A percentile compares a stretch with the other conserved stretches of the same genome.
Conservation (phyloP, 192 early-diverging fungal genomes). For the Paraglomus occultum region DNA sequence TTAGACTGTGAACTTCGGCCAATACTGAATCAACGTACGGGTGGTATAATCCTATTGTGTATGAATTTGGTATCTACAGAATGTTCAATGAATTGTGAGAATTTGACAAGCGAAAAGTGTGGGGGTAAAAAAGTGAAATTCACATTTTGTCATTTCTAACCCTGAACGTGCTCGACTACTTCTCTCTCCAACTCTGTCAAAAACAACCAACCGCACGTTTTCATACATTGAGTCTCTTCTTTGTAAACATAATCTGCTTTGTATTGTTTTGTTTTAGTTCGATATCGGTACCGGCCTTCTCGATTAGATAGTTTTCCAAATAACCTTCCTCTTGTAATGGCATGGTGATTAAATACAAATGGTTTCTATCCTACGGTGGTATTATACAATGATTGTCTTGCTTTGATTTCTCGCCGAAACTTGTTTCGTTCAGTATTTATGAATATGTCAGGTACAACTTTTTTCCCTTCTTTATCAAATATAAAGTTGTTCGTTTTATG, state of each 20-base stretch:
- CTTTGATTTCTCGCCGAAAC: too few species aligned
- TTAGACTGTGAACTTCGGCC: slow-evolving; percentile 18
- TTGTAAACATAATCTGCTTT: neutral
- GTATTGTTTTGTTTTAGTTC: slow-evolving; percentile 14
- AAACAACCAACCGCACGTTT: neutral
- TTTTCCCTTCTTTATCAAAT: too few species aligned
- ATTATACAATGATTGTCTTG: too few species aligned
- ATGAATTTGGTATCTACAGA: too few species aligned
- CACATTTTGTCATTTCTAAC: neutral
- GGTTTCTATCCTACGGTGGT: too few species aligned
- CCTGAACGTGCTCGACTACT: neutral
- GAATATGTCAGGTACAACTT: too few species aligned
- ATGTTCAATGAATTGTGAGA: neutral
- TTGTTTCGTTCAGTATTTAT: too few species aligned
- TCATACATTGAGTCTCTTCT: slow-evolving; percentile 11
- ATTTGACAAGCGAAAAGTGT: slow-evolving; percentile 1
- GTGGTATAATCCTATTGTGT: too few species aligned
- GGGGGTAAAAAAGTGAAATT: neutral
- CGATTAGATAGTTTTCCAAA: neutral
- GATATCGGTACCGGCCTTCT: slow-evolving; percentile 1
- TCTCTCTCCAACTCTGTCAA: neutral
- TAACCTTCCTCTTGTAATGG: neutral
- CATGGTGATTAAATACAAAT: neutral
- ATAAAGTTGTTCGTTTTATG: too few species aligned
- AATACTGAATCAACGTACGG: neutral